Conservation (phyloP, 2,329 filamentous ascomycete genomes). For the Leptographium procerum region DNA sequence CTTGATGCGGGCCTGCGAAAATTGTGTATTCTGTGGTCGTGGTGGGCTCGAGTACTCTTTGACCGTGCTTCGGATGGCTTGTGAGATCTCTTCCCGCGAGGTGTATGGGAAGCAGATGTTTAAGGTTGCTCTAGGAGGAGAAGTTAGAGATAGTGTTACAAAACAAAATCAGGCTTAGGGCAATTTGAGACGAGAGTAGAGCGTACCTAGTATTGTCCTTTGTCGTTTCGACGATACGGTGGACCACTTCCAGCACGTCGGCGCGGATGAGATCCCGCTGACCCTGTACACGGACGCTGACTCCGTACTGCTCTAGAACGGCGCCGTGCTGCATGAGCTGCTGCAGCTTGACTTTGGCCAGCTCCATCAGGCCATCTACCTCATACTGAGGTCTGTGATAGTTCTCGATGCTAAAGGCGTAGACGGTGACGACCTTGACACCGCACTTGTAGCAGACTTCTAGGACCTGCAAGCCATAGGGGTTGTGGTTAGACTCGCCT, state of each 20-base stretch:
- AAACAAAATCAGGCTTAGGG: not conserved
- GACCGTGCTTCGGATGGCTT: slow-evolving; percentile 78
- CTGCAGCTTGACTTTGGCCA: slow-evolving; percentile 88
- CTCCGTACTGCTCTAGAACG: slow-evolving; percentile 84
- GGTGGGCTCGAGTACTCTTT: slow-evolving; percentile 71
- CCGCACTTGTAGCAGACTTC: slow-evolving; percentile 98
- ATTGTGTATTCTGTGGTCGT: slow-evolving; percentile 54
- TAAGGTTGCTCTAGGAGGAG: slow-evolving; percentile 39
- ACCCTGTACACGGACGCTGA: slow-evolving; percentile 73
- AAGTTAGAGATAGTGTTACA: not conserved
- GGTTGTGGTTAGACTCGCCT: slow-evolving; percentile 9
- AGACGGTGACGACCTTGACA: slow-evolving; percentile 93
- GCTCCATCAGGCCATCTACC: slow-evolving; percentile 92
- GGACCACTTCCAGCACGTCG: slow-evolving; percentile 81
- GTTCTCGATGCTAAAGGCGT: slow-evolving; percentile 98
- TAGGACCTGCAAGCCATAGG: slow-evolving; percentile 51
- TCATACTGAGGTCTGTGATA: slow-evolving; percentile 96
- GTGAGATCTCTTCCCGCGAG: slow-evolving; percentile 87
- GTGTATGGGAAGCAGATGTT: slow-evolving; percentile 99
- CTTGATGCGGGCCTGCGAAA: slow-evolving; percentile 78
- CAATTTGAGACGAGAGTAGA: no score
- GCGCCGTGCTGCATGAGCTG: slow-evolving; percentile 91
- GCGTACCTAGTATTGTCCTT: slow-evolving; percentile 69
- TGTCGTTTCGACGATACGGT: slow-evolving; percentile 76
- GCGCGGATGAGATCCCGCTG: slow-evolving; percentile 72